Percentiles rank a stretch among this genome's conserved stretches.
Conservation (phyloP, 306 rosid species). For the Astragalus glycyphyllos region DNA sequence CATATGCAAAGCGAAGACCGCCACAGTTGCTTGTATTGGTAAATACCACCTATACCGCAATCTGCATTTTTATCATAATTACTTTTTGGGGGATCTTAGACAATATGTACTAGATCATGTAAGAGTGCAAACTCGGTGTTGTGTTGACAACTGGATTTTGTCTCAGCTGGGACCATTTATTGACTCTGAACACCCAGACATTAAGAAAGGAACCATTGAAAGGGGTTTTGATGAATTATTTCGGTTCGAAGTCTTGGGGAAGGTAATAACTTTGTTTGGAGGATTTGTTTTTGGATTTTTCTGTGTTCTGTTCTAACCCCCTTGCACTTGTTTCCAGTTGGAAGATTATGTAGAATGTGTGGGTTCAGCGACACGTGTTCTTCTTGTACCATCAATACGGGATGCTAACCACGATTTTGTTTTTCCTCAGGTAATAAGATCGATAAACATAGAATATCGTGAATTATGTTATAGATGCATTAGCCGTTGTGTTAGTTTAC, state of each 20-base stretch:
- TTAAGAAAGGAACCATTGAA: conserved; percentile 77
- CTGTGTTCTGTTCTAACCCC: conserved; percentile 27
- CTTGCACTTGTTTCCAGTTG: conserved; percentile 56
- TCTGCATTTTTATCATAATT: conserved; percentile 27
- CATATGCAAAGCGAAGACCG: conserved; percentile 79
- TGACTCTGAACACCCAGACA: conserved; percentile 87
- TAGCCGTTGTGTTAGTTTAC: conserved; percentile 36
- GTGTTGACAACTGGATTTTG: conserved; percentile 41
- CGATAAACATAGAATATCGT: conserved; percentile 22
- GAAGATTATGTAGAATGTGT: conserved; percentile 71
- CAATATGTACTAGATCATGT: conserved; percentile 19
- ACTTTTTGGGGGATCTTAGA: conserved; percentile 21
- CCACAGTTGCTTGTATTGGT: conserved; percentile 91
- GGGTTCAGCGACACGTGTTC: conserved; percentile 71
- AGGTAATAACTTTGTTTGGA: conserved; percentile 56
- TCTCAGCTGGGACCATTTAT: conserved; percentile 91
- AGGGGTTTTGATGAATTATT: conserved; percentile 85
- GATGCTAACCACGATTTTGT: conserved; percentile 90
- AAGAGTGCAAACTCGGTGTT: conserved; percentile 35
- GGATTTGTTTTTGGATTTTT: background rate
- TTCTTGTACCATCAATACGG: conserved; percentile 84
- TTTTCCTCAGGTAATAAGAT: conserved; percentile 83
- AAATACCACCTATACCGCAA: conserved; percentile 37
- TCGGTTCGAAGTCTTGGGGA: conserved; percentile 64
- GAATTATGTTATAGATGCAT: conserved; percentile 8